These are phyloP conservation scores for Termitomyces sp. DNA, from an alignment of 768 basidiomycete species.

Conservation along the genomic window DNA sequence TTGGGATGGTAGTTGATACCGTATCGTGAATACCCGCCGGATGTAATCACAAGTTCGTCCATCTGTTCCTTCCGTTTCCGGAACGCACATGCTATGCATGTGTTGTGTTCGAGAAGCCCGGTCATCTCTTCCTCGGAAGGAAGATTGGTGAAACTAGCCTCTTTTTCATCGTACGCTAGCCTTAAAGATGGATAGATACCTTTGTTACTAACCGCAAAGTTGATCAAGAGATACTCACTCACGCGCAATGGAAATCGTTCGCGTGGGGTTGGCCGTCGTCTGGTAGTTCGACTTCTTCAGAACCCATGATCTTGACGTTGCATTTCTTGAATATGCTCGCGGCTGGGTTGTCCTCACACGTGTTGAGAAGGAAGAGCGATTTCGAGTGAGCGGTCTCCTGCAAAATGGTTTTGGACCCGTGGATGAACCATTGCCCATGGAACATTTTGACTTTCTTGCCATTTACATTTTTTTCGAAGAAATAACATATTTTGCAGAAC, in stretches of 20 bases:
- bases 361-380: slow-evolving; percentile 46
- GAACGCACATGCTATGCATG: slow-evolving; percentile 48
- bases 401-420: slow-evolving; percentile 59
- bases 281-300: slow-evolving; percentile 38
- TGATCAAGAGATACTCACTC: slow-evolving; percentile 10
- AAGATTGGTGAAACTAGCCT: slow-evolving; percentile 40
- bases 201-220: neutral
- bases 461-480: slow-evolving; percentile 38
- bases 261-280: slow-evolving; percentile 34
- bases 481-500: slow-evolving; percentile 66
- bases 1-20: slow-evolving; percentile 46
- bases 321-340: slow-evolving; percentile 56
- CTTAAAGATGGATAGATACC: slow-evolving; percentile 30
- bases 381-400: slow-evolving; percentile 64
- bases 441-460: slow-evolving; percentile 38
- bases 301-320: slow-evolving; percentile 36
- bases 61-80: slow-evolving; percentile 19
- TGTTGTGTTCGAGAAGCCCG: slow-evolving; percentile 23
- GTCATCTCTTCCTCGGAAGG: slow-evolving; percentile 25
- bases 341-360: slow-evolving; percentile 51
- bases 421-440: slow-evolving; percentile 69
- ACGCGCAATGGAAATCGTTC: slow-evolving; percentile 58
- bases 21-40: slow-evolving; percentile 31
- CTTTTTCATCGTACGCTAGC: slow-evolving; percentile 43
- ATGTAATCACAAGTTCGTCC: slow-evolving; percentile 19